Conservation (phyloP, 176 grass and related monocot species). For the Secale cereale region DNA sequence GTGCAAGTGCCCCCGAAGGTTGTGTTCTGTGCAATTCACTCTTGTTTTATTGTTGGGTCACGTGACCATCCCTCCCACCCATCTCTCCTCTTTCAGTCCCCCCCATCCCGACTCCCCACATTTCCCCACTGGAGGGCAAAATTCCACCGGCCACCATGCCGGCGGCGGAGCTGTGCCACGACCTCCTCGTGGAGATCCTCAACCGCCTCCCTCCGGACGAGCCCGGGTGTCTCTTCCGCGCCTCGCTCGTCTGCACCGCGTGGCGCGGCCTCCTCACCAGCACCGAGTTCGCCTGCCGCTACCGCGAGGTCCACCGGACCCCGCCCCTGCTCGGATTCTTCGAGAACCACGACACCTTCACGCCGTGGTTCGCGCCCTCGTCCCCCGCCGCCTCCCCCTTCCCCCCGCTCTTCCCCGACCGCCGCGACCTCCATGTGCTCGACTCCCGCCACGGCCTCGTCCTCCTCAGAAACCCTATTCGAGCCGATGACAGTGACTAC, state of each 20-base stretch:
- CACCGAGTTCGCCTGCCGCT: neutral
- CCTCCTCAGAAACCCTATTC: neutral
- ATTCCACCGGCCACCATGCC: neutral
- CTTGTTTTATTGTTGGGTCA: no score
- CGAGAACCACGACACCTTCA: neutral
- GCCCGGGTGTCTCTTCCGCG: neutral
- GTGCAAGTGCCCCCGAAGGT: no score
- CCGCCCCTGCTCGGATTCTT: slow-evolving; percentile 6
- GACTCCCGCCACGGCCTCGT: slow-evolving; percentile 10
- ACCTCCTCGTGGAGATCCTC: neutral
- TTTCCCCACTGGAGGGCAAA: neutral
- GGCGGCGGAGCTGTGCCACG: neutral
- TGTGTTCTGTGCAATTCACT: no score
- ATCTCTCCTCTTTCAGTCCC: no score
- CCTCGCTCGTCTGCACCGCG: neutral
- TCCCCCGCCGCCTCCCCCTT: neutral
- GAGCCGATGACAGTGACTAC: neutral
- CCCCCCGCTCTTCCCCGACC: neutral
- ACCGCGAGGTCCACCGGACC: neutral
- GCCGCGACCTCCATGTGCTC: neutral
- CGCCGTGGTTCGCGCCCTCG: neutral
- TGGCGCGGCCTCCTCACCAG: neutral
- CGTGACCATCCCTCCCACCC: no score
- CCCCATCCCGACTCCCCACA: neutral
- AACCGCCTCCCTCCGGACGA: neutral